Evolutionary conservation across 306 rosid genomes (phyloP), one percentile per base, ranked within the genome.

Genomic region (Begonia fuchsioides): DNA sequence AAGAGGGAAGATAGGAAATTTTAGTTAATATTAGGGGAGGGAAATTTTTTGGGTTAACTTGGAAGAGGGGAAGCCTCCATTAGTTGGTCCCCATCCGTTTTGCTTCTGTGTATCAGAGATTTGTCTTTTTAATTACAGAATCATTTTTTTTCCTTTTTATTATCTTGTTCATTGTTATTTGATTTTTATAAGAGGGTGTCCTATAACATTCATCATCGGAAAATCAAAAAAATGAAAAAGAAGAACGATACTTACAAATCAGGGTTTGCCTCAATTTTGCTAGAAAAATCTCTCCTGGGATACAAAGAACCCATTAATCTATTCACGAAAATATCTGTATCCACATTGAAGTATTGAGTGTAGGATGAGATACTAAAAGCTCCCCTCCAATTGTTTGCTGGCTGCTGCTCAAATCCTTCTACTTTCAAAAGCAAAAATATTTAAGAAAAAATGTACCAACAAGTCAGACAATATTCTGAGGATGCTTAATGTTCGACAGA

Each of bases 261-360:
- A 57, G 98, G 98, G 62, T 85, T 92, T 45, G 95, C 96, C 61
- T 85, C 94, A 57, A 92, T 86, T 70, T 79, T 92, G 88, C 67
- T 71, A 58, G 81, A 71, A 65, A 92, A 92, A 60, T 92, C 98
- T 51, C 93, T 84, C 51, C 69, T 65, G 26, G 98, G 98, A 73
- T 82, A 59, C 57, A 92, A 57, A 51, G 98, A 79, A 71, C 83
- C 76, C 47, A 79, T 78, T 67, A 92, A 53, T 73, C 98, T 79
- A 78, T 70, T 75, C 52, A 82, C 1, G 66, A 92, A 87, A 43
- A 74, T 39, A 59, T 86, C 98, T 8, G 98, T 82, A 64, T 92
- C 98, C 45, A 92, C 93, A 64, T 92, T 73, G 62, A 92, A 92
- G 64, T 92, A 92, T 62, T 82, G 86, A 16, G 80, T 52, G 66